These are phyloP conservation scores for Pyrus communis DNA, from an alignment of 306 rosid genomes.

Conservation along the genomic window DNA sequence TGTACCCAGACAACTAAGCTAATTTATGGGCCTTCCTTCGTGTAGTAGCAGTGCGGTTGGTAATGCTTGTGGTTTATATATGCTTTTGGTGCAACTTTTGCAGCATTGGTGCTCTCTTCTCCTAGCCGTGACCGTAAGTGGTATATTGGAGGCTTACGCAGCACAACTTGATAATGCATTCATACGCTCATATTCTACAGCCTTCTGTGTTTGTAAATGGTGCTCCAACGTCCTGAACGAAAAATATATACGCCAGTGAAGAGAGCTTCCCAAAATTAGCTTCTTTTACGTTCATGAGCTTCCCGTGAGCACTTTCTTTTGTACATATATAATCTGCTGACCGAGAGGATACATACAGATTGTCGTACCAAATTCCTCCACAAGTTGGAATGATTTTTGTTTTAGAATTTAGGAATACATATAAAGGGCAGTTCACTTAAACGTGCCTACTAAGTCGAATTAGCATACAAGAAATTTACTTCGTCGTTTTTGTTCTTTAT, in stretches of 20 bases:
- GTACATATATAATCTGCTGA: constrained; percentile 12
- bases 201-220: constrained; percentile 75
- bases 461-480: neutral
- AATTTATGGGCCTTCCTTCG: no score
- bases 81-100: constrained; percentile 21
- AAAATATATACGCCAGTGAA: neutral
- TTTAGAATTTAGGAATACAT: constrained; percentile 1
- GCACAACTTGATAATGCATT: no score
- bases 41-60: no score
- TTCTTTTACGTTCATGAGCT: neutral
- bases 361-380: neutral
- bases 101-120: constrained; percentile 85
- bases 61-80: neutral
- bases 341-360: constrained; percentile 16
- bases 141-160: no score
- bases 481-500: neutral
- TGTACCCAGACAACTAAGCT: no score
- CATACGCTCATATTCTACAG: constrained; percentile 53
- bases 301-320: constrained; percentile 12
- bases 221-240: constrained; percentile 11
- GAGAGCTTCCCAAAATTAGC: neutral
- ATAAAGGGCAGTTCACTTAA: neutral
- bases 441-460: neutral
- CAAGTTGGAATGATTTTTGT: constrained; percentile 9
- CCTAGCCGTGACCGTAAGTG: no score